Evolutionary conservation across 768 basidiomycete genomes (phyloP), one percentile per base, ranked within the genome.

Genomic region (Basidioascus undulatus): DNA sequence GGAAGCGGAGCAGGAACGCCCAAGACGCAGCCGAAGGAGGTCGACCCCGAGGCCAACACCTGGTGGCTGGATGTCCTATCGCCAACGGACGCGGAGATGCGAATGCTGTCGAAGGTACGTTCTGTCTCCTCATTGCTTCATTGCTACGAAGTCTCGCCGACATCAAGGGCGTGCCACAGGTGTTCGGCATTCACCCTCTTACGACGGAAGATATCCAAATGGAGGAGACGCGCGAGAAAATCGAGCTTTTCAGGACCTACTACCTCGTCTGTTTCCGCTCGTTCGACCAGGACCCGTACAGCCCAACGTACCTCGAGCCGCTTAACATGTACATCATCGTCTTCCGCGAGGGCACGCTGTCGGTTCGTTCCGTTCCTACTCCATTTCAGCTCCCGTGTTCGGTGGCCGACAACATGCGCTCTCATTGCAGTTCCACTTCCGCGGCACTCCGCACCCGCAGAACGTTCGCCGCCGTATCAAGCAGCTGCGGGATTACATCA

Each of bases 291-390:
- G 92, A 96, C 58, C 78, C 74, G 19, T 94, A 94, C 62, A 83
- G 80, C 52, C 86, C 87, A 15, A 96, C 86, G 2, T 76, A 96
- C 57, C 73, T 98, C 35, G 89, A 98, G 57, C 92, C 92, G 13
- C 65, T 96, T 48, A 98, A 98, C 61, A 96, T 94, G 89, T 98
- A 98, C 61, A 89, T 98, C 50, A 80, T 96, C 51, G 92, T 98
- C 37, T 94, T 98, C 63, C 70, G 89, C 19, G 92, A 96, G 57
- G 92, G 92, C 15, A 94, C 74, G 2, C 63, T 96, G 37, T 92
- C 84, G 8, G 87, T 92, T 52, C 52, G 76, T 67, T 12, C 1
- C 15, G 11, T 23, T 13, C 27, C n/a, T 16, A n/a, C 20, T 7
- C 31, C 19, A 1, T 21, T 2, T 19, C 20, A 0, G 6, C 10